A percentile compares a stretch with the other conserved stretches of the same genome.
phyloP scores from a whole-genome alignment of 352 stramenopile species.

The Phytophthora meadii region DNA sequence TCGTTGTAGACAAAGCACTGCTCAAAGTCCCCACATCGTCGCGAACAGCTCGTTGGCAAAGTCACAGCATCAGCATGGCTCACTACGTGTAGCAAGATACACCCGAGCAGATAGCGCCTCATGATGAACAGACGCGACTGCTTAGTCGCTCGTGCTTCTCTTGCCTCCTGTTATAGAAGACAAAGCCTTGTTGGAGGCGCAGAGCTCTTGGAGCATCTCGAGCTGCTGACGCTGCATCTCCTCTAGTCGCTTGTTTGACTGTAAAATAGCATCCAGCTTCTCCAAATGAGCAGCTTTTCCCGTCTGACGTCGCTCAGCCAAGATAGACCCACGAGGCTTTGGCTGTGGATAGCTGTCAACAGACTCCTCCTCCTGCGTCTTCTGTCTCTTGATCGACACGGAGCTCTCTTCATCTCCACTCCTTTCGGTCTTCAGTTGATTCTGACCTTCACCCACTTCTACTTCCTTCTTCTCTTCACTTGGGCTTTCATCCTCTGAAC shows the following conservation, averaged over 20 bases:
- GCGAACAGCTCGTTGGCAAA: conserved; percentile 11
- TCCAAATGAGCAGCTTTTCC: conserved; percentile 7
- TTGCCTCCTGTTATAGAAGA: background rate
- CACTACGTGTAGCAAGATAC: conserved; percentile 8
- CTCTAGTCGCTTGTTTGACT: conserved; percentile 27
- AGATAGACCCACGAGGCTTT: conserved; percentile 2
- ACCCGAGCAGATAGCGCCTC: conserved; percentile 14
- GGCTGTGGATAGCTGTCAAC: background rate
- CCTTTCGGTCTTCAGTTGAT: background rate
- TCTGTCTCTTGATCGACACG: conserved; percentile 8
- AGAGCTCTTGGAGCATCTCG: conserved; percentile 27
- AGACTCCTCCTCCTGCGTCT: background rate
- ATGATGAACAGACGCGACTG: conserved; percentile 7
- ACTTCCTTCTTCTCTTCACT: background rate
- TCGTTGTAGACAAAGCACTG: conserved; percentile 54
- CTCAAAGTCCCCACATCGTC: conserved; percentile 44
- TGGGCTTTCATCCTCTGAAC: conserved; percentile 1
- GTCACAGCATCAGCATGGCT: conserved; percentile 8
- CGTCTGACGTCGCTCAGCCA: conserved; percentile 13
- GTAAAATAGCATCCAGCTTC: conserved; percentile 18
- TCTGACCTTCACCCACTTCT: background rate
- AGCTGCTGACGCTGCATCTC: conserved; percentile 32
- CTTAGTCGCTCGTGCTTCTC: background rate
- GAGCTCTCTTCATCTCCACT: conserved; percentile 1
- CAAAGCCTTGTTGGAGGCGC: conserved; percentile 12